Base-by-base conservation (phyloP, 371 early-diverging fungal genomes). In the Basidiobolus heterosporus region DNA sequence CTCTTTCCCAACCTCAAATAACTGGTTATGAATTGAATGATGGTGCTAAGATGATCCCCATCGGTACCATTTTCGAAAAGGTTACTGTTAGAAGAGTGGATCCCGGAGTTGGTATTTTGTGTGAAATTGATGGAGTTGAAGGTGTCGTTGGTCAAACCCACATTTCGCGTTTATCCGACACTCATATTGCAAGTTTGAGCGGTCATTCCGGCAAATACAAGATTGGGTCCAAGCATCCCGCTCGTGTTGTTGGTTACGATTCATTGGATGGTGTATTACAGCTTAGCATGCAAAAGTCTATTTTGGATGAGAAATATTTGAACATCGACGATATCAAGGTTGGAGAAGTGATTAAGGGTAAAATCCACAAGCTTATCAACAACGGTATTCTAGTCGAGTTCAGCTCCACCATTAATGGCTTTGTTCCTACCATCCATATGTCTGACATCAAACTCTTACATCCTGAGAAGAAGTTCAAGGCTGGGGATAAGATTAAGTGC, bases 391-490 rank as follows among this genome's bases (percentile, higher is more conserved):
- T 79, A 20, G 66, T 90, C 41, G 57, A 66, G 1, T 36, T 88
- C 14, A 60, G 81, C 20, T 74, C 70, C 39, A 62, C 60, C 36
- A 76, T 92, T 54, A 56, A 45, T 3, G 95, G 78, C 2, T 70
- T 86, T 42, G 75, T 83, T 20, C 84, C 85, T 21, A 64, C 64
- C 18, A 36, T 59, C 1, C 88, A 92, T 51, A 58, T 91, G 48
- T 66, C 87, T 1, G 94, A 93, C 60, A 71, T 72, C 18, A 62
- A 64, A 17, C 58, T 90, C 21, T 67, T 69, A 18, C 72, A 76
- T 51, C 85, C 87, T 3, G 82, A 81, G 54, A 74, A 78, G 52
- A 72, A 73, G 50, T 93, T 85, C 62, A 83, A 84, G 58, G 53
- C 60, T 1, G 91, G 85, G 18, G 67, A 67, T 48, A 57, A 57